Evolutionary conservation across 768 basidiomycete species (phyloP).

Genomic region (Serendipita sp.): DNA sequence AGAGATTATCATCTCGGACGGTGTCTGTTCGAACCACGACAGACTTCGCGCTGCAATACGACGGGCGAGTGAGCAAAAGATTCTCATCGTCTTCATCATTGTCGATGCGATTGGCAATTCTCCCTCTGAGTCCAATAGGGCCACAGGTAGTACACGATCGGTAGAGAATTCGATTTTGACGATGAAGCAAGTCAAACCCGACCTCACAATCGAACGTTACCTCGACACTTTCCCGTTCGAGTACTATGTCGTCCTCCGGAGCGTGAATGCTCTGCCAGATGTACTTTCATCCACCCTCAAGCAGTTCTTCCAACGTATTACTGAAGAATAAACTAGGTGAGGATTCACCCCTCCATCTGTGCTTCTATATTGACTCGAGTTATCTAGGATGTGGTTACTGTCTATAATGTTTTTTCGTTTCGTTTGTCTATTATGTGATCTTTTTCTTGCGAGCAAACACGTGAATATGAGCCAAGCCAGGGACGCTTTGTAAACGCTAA

Average conservation of each 20-base stretch:
- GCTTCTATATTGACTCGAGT: background rate
- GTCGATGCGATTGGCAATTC: constrained; percentile 56
- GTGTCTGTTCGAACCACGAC: constrained; percentile 95
- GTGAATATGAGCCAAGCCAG: constrained; percentile 69
- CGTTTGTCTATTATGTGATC: background rate
- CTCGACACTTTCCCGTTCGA: constrained; percentile 96
- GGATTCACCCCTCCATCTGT: background rate
- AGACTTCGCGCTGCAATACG: constrained; percentile 62
- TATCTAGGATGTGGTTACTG: background rate
- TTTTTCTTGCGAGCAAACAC: constrained; percentile 47
- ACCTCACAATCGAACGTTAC: constrained; percentile 77
- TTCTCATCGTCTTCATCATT: constrained; percentile 94
- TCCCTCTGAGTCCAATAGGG: background rate
- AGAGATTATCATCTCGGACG: constrained; percentile 95
- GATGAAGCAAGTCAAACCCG: constrained; percentile 81
- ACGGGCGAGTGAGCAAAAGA: constrained; percentile 71
- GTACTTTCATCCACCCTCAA: constrained; percentile 76
- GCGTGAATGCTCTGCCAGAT: constrained; percentile 82
- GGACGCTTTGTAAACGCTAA: constrained; percentile 70
- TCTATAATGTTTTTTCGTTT: background rate
- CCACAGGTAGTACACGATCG: too few relatives aligned
- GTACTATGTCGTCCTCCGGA: constrained; percentile 84
- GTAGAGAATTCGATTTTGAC: constrained; percentile 68
- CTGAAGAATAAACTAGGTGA: constrained; percentile 32
- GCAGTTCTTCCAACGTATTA: constrained; percentile 80